Evolutionary conservation across 1,284 basidiomycete species (phyloP), one percentile per base, ranked within the genome.

Genomic region (Trametes pubescens): DNA sequence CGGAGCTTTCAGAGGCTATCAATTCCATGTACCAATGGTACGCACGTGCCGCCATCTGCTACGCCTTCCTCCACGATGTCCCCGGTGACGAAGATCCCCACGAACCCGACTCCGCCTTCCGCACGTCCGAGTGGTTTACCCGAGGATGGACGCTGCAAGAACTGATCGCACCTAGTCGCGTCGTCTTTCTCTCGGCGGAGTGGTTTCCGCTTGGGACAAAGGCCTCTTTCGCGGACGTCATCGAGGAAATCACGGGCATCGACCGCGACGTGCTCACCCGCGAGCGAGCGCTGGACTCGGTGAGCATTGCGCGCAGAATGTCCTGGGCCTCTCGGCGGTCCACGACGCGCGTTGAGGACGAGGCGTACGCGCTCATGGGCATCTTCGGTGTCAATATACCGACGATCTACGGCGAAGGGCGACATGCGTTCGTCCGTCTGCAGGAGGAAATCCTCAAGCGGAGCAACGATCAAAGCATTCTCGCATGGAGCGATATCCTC

Each of bases 251-350:
- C 21, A 46, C 58, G 0, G 51, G 40, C 5, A 52, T 59, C 18
- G 49, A 59, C 14, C 16, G 26, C 10, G 58, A 52, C 13, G 29
- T 59, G 0, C 51, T n/a, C 32, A 40, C 48, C 4, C 26, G n/a
- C 44, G 44, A 21, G 32, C 66, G 53, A 37, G 62, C 5, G 66
- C 26, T 24, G 63, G 72, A 51, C 43, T 38, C 35, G 5, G 49
- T 53, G 18, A 52, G 49, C 22, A 44, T 59, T 9, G 58, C 49
- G 7, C 38, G 51, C 2, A 38, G 58, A 8, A 59, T 59, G 58
- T 52, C 58, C 34, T 59, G 58, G 58, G 58, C 58, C 10, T 22
- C 58, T n/a, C 8, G 6, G 10, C 26, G 58, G 38, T 51, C n/a
- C 1, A 52, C 58, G 0, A 59, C 49, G 16, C 38, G 51, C 2